phyloP scores from a whole-genome alignment of 495 filamentous ascomycete genomes.

The Annulohypoxylon bovei region DNA sequence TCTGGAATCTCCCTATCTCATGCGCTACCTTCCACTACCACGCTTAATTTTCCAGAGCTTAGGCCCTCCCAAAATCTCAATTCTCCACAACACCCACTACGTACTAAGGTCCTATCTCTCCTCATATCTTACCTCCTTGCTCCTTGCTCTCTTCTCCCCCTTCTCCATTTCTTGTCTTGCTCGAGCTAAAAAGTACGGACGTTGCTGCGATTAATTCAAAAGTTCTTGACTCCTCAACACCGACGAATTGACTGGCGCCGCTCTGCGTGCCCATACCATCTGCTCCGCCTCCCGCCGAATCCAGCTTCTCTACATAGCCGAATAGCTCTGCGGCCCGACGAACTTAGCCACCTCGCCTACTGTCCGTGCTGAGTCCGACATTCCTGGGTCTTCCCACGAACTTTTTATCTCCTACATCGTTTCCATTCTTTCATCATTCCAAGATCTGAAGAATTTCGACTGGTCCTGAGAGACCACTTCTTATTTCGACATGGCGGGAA shows the following conservation, averaged over 20 bases:
- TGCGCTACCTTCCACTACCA: slow-evolving; percentile 37
- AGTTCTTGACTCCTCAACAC: slow-evolving; percentile 11
- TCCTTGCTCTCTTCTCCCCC: slow-evolving; percentile 14
- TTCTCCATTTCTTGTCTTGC: slow-evolving; percentile 31
- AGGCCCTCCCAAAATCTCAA: slow-evolving; percentile 42
- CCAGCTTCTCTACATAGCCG: slow-evolving; percentile 38
- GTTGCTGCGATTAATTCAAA: slow-evolving; percentile 38
- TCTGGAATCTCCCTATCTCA: slow-evolving; percentile 44
- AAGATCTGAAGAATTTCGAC: background rate
- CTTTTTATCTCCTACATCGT: slow-evolving; percentile 12
- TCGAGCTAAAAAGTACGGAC: slow-evolving; percentile 40
- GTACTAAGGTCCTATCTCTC: slow-evolving; percentile 36
- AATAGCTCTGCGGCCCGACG: slow-evolving; percentile 41
- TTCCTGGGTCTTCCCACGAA: slow-evolving; percentile 5
- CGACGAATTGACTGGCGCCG: slow-evolving; percentile 26
- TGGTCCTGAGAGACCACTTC: slow-evolving; percentile 34
- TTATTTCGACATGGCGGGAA: slow-evolving; percentile 62
- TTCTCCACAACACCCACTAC: slow-evolving; percentile 41
- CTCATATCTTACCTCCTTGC: slow-evolving; percentile 22
- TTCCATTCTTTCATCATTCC: slow-evolving; percentile 4
- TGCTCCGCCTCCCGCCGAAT: slow-evolving; percentile 32
- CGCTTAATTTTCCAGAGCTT: slow-evolving; percentile 44
- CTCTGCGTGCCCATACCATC: slow-evolving; percentile 25
- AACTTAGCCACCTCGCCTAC: slow-evolving; percentile 42
- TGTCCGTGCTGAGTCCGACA: slow-evolving; percentile 33